Conservation (phyloP, 2,329 filamentous ascomycete species). For the Xylaria sp. region DNA sequence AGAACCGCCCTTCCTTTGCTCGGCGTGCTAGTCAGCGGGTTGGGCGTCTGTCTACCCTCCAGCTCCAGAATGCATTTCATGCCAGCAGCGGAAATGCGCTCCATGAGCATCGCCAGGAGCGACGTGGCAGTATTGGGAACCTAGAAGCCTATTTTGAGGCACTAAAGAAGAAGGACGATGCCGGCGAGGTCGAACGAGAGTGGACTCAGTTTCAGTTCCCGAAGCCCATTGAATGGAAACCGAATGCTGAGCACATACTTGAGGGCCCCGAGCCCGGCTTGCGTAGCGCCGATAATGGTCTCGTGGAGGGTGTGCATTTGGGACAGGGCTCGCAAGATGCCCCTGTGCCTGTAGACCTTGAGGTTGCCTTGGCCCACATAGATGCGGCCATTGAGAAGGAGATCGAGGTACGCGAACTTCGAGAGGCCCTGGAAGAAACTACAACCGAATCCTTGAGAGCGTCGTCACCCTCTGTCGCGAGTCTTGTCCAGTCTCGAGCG, state of each 20-base stretch:
- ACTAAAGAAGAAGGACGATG: slow-evolving; percentile 68
- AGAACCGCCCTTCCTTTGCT: slow-evolving; percentile 67
- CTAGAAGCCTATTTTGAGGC: slow-evolving; percentile 92
- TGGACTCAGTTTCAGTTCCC: slow-evolving; percentile 93
- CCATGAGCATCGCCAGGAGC: slow-evolving; percentile 63
- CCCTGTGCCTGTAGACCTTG: slow-evolving; percentile 53
- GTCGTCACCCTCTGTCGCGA: slow-evolving; percentile 46
- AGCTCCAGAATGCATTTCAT: slow-evolving; percentile 81
- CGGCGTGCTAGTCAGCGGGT: slow-evolving; percentile 62
- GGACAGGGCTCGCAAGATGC: slow-evolving; percentile 42
- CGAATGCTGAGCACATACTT: slow-evolving; percentile 59
- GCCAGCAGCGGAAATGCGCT: slow-evolving; percentile 57
- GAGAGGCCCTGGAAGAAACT: slow-evolving; percentile 39
- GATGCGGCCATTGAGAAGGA: slow-evolving; percentile 84
- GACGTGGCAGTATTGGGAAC: slow-evolving; percentile 61
- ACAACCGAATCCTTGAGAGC: slow-evolving; percentile 44
- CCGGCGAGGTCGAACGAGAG: slow-evolving; percentile 72
- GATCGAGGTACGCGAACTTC: slow-evolving; percentile 49
- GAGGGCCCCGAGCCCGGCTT: slow-evolving; percentile 65
- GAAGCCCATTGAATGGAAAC: slow-evolving; percentile 88
- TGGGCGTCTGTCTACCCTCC: slow-evolving; percentile 63
- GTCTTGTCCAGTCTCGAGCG: slow-evolving; percentile 47
- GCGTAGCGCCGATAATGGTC: slow-evolving; percentile 54
- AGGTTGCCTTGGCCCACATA: slow-evolving; percentile 76
- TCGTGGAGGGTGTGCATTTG: slow-evolving; percentile 37